Conservation (phyloP, 1,284 basidiomycete species). For the Xerocomus nothofagi region DNA sequence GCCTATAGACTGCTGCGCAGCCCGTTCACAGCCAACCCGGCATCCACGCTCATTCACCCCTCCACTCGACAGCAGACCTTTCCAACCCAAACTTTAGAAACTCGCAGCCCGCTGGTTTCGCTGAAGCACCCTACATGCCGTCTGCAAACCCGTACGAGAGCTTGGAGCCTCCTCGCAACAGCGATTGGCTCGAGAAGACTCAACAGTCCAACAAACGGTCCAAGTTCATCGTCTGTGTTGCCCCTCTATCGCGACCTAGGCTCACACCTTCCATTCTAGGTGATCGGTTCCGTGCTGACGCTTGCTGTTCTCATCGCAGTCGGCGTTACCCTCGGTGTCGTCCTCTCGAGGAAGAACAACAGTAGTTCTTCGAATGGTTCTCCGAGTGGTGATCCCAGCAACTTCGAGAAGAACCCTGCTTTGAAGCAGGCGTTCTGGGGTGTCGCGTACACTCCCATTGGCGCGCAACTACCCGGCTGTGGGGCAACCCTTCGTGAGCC, state of each 20-base stretch:
- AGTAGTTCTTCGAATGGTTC: background rate
- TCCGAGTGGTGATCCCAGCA: constrained; percentile 51
- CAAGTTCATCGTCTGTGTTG: constrained; percentile 33
- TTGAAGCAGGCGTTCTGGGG: constrained; percentile 69
- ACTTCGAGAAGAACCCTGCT: constrained; percentile 59
- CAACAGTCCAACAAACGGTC: constrained; percentile 32
- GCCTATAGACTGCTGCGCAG: constrained; percentile 21
- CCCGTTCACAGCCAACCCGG: constrained; percentile 26
- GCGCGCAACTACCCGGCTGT: constrained; percentile 51
- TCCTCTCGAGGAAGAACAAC: constrained; percentile 35
- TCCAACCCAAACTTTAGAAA: constrained; percentile 28
- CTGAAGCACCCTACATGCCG: constrained; percentile 33
- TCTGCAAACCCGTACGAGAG: constrained; percentile 26
- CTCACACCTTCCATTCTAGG: constrained; percentile 23
- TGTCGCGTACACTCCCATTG: constrained; percentile 71
- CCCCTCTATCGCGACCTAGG: background rate
- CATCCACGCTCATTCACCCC: constrained; percentile 31
- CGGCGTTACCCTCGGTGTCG: constrained; percentile 34
- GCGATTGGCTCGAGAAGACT: constrained; percentile 35
- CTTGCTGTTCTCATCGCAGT: constrained; percentile 31
- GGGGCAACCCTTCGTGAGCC: constrained; percentile 47
- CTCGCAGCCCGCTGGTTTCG: constrained; percentile 23
- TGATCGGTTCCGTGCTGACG: constrained; percentile 34
- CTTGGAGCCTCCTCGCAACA: constrained; percentile 29
- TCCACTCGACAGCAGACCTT: constrained; percentile 19